Evolutionary conservation across 2,329 filamentous ascomycete species (phyloP), one percentile per base, ranked within the genome.

Genomic region (Penicillium thymicola): DNA sequence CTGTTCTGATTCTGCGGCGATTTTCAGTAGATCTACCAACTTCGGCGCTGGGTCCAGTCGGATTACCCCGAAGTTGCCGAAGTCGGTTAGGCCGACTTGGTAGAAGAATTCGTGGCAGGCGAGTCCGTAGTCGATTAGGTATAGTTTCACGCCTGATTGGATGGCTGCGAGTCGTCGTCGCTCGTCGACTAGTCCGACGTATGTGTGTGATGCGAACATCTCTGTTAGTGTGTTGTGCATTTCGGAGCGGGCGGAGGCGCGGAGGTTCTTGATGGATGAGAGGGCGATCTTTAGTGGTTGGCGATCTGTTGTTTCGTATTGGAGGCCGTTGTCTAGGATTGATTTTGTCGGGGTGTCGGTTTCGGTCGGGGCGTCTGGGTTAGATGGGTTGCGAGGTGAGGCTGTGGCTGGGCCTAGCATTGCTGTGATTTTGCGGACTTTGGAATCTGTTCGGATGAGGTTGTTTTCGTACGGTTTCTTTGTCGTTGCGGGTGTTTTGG

Each of bases 181-280:
- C 67, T 93, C 89, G 68, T 99, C 94, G 1, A 97, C 90, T 27
- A 99, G 81, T 2, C 94, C 94, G 46, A 99, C 90, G 72, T 97
- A 99, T 1, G 90, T 96, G 70, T 96, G 92, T 21, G 86, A 87
- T 13, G 89, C 86, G 66, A 97, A 90, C 14, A 94, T 85, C 57
- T 97, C 92, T 0, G 90, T 96, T 37, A 99, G 81, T 51, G 89
- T 89, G 63, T 88, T 85, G 74, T 99, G 92, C 80, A 92, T 90
- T 3, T 85, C 81, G 36, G 90, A 87, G 21, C 92, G 87, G 14
- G 97, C 92, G 55, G 85, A 82, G 14, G 89, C 84, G 23, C 93
- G 90, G 13, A 99, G 84, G 61, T 89, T 86, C 71, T 92, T 95
- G 66, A 99, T 79, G 36, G 91, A 96, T n/a, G 84, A 86, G 7